phyloP scores from a whole-genome alignment of 176 grass and related monocot species.

The Coix lacrymajobi region DNA sequence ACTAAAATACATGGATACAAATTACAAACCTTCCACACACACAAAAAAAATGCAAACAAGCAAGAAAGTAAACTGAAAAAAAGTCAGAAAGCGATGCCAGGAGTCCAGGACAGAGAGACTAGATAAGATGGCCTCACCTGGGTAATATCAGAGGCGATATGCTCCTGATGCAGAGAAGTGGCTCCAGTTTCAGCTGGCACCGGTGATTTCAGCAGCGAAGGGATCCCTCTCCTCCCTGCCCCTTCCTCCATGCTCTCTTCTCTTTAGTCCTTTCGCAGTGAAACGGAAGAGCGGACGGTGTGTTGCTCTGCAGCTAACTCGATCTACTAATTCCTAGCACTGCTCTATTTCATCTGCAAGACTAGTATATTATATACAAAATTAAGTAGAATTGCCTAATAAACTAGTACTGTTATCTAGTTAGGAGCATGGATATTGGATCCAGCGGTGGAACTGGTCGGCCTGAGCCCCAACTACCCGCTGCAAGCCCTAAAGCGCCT shows the following conservation, averaged over 20 bases:
- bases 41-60: not conserved
- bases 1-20: not conserved
- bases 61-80: not conserved
- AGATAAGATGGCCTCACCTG: not conserved
- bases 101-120: not conserved
- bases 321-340: not conserved
- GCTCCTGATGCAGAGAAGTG: not conserved
- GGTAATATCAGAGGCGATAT: constrained; percentile 26
- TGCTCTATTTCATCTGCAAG: not conserved
- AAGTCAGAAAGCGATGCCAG: not conserved
- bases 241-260: not conserved
- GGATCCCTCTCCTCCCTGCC: constrained; percentile 2
- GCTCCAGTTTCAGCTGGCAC: not conserved
- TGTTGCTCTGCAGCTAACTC: not conserved
- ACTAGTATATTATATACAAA: not conserved
- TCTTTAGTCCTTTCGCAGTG: not conserved
- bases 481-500: not conserved
- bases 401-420: not conserved
- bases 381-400: not conserved
- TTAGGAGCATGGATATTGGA: not conserved
- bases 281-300: not conserved
- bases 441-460: not conserved
- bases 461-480: not conserved
- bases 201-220: constrained; percentile 5
- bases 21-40: not conserved